phyloP scores from a whole-genome alignment of 768 basidiomycete species.

The Kwoniella heveanensis region DNA sequence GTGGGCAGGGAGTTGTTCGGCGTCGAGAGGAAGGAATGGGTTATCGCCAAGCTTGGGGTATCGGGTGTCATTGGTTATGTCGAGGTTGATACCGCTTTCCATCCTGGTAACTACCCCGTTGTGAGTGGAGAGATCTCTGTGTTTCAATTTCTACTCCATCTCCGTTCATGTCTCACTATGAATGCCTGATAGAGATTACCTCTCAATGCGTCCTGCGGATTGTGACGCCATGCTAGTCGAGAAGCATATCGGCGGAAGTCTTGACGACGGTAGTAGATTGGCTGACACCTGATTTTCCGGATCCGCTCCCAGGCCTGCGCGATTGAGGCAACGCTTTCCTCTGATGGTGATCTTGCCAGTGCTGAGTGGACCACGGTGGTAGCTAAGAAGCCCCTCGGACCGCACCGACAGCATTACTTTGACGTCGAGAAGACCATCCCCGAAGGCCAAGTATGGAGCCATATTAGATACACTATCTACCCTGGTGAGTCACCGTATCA shows the following conservation, averaged over 20 bases:
- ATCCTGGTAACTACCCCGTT: slow-evolving; percentile 91
- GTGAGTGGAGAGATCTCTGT: no score
- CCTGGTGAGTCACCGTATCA: slow-evolving; percentile 68
- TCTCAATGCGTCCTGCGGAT: no score
- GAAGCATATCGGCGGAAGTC: no score
- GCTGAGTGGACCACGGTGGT: slow-evolving; percentile 74
- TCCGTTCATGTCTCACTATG: no score
- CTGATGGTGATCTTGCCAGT: slow-evolving; percentile 53
- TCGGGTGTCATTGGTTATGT: slow-evolving; percentile 66
- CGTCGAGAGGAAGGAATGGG: slow-evolving; percentile 72
- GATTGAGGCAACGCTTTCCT: slow-evolving; percentile 30
- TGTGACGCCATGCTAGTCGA: no score
- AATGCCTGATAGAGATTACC: no score
- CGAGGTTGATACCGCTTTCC: slow-evolving; percentile 92
- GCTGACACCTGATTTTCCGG: no score
- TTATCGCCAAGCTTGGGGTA: slow-evolving; percentile 81
- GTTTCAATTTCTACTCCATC: no score
- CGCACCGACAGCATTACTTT: slow-evolving; percentile 87
- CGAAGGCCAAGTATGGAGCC: slow-evolving; percentile 66
- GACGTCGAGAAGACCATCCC: slow-evolving; percentile 67
- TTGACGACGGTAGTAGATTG: no score
- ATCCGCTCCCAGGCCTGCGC: slow-evolving; percentile 27
- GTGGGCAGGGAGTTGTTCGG: slow-evolving; percentile 27
- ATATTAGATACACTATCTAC: slow-evolving; percentile 83
- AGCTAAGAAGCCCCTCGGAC: slow-evolving; percentile 75